Conservation (phyloP, 306 rosid genomes). For the Glycyrrhiza uralensis region DNA sequence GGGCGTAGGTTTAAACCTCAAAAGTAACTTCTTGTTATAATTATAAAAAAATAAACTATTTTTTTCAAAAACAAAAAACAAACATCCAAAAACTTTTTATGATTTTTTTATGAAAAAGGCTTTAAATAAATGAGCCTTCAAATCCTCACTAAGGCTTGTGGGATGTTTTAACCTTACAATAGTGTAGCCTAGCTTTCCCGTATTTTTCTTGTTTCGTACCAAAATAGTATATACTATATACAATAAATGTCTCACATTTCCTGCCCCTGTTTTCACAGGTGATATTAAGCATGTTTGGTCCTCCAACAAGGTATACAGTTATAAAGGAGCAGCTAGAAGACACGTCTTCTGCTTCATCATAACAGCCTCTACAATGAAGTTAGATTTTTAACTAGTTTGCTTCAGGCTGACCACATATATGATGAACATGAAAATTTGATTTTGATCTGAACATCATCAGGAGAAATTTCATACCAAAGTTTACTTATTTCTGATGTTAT, state of each 20-base stretch:
- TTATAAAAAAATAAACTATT: too few species aligned
- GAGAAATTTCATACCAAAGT: background rate
- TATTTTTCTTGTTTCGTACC: background rate
- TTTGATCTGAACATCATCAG: background rate
- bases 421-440: background rate
- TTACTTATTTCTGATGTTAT: constrained; percentile 8
- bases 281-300: constrained; percentile 78
- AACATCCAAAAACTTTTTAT: too few species aligned
- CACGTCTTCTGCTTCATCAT: constrained; percentile 32
- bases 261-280: constrained; percentile 51
- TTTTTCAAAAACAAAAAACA: too few species aligned
- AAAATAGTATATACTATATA: background rate
- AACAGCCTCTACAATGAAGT: constrained; percentile 8
- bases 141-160: constrained; percentile 4
- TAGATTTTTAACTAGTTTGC: constrained; percentile 10
- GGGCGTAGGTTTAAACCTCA: too few species aligned
- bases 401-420: background rate
- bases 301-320: constrained; percentile 46
- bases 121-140: too few species aligned
- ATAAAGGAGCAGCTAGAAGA: constrained; percentile 36
- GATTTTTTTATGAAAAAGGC: too few species aligned
- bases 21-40: too few species aligned
- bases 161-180: background rate
- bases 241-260: constrained; percentile 10
- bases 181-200: background rate